Percentiles rank a stretch among this genome's conserved stretches.
Evolutionary conservation across 495 filamentous ascomycete species (phyloP).

Genomic region (Thozetella sp.): DNA sequence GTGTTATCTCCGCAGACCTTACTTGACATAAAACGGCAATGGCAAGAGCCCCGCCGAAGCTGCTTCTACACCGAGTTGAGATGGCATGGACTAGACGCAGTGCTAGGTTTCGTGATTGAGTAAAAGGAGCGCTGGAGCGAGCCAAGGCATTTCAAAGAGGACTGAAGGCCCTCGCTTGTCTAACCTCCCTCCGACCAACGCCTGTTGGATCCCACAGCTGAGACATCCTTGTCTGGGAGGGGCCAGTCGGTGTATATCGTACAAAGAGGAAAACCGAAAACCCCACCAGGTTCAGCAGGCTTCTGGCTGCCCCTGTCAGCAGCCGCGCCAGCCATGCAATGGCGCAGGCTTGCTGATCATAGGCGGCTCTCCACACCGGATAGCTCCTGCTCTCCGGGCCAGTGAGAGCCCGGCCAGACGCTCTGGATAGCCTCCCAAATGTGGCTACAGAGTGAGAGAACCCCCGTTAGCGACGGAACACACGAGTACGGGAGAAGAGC

Average conservation of each 20-base stretch:
- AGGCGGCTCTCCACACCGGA: constrained; percentile 31
- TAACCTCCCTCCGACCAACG: neutral
- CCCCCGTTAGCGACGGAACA: neutral
- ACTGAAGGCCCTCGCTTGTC: neutral
- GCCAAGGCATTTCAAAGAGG: neutral
- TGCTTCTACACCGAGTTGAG: too few relatives aligned
- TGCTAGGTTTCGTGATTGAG: too few relatives aligned
- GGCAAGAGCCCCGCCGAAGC: too few relatives aligned
- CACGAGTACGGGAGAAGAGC: constrained; percentile 8
- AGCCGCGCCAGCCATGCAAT: neutral
- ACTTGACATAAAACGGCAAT: too few relatives aligned
- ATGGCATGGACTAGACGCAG: too few relatives aligned
- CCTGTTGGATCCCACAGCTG: constrained; percentile 15
- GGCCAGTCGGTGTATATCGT: constrained; percentile 7
- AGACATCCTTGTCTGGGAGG: constrained; percentile 10
- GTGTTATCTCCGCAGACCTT: too few relatives aligned
- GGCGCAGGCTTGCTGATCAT: constrained; percentile 10
- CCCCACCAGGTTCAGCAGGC: neutral
- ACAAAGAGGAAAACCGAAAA: constrained; percentile 7
- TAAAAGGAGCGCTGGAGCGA: too few relatives aligned
- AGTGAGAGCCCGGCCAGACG: constrained; percentile 83
- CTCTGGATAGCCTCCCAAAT: constrained; percentile 86
- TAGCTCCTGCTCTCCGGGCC: constrained; percentile 68
- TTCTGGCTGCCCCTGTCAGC: neutral
- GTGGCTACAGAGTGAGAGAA: constrained; percentile 49